Evolutionary conservation across 1,284 basidiomycete species (phyloP), one percentile per base, ranked within the genome.

Genomic region (Cryptococcus sp.): DNA sequence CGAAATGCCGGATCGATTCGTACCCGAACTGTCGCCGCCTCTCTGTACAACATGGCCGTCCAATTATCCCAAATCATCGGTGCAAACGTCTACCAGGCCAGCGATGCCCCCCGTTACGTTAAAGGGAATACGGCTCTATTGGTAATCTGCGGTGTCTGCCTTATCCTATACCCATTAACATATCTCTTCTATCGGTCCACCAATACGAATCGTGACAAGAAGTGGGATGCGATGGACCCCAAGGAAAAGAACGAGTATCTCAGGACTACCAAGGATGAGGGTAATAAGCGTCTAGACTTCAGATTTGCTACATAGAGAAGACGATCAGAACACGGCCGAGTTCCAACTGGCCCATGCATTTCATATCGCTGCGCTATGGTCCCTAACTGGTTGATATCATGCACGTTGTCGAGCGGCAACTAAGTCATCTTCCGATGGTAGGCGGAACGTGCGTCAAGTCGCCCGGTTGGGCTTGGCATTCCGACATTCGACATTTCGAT

Each of bases 21-120:
- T n/a, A 63, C 54, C 0, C 48, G 65, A 32, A 65, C 65, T 0
- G 61, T 67, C 11, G 60, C 64, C 3, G 59, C 60, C 14, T 62
- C 59, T 39, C 36, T 39, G 4, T 67, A 69, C 54, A 69, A 69
- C 49, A 69, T 69, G 61, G 40, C 48, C 16, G 66, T 69, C 10
- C 66, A 69, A 51, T 52, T 55, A 5, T 55, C 51, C 16, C 59
- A 59, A 5, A 61, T 69, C 48, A 63, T 66, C n/a, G 64, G 64
- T 5, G 52, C 61, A n/a, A 69, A 69, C 34, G 53, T 61, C 5
- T 58, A 58, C 36, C 48, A 53, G 22, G 53, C 52, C 2, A 43
- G 31, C 28, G 55, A 62, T 47, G 48, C 34, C 18, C 50, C 60
- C 2, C 55, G 56, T 14, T 61, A 63, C 50, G 48, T 54, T 22